These are phyloP conservation scores for Ceratobasidium sp. DNA, from an alignment of 1,284 basidiomycete species.

Conservation along the genomic window DNA sequence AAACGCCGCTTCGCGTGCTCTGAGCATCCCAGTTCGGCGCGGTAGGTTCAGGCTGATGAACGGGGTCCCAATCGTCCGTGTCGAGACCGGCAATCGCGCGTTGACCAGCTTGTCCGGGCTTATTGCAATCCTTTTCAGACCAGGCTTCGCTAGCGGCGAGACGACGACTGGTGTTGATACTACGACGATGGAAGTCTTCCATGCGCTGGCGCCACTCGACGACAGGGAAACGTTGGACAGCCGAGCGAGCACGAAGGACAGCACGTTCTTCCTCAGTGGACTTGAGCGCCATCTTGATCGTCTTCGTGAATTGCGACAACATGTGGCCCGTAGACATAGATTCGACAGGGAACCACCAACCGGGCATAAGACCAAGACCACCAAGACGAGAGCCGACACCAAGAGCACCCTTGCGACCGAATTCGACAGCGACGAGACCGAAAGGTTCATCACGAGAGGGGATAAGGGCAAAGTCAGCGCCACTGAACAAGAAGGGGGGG, in stretches of 20 bases:
- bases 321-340: conserved; percentile 89
- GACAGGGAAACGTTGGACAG: conserved; percentile 93
- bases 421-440: conserved; percentile 92
- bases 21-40: conserved; percentile 61
- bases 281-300: conserved; percentile 90
- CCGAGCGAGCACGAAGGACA: conserved; percentile 87
- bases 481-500: conserved; percentile 91
- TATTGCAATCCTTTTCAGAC: conserved; percentile 65
- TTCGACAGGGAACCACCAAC: conserved; percentile 98
- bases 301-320: conserved; percentile 93
- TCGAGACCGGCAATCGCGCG: conserved; percentile 54
- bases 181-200: conserved; percentile 91
- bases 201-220: conserved; percentile 94
- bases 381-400: conserved; percentile 92
- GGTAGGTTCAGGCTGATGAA: conserved; percentile 57
- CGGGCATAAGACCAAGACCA: conserved; percentile 94
- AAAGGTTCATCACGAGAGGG: conserved; percentile 95
- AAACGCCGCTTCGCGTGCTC: conserved; percentile 41
- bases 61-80: conserved; percentile 64
- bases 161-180: conserved; percentile 73
- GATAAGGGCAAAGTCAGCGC: conserved; percentile 92
- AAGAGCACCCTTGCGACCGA: conserved; percentile 92
- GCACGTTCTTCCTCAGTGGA: conserved; percentile 89
- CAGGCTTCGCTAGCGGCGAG: conserved; percentile 74
- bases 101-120: conserved; percentile 53